Conservation (phyloP, 495 filamentous ascomycete genomes). For the Talaromyces liani region DNA sequence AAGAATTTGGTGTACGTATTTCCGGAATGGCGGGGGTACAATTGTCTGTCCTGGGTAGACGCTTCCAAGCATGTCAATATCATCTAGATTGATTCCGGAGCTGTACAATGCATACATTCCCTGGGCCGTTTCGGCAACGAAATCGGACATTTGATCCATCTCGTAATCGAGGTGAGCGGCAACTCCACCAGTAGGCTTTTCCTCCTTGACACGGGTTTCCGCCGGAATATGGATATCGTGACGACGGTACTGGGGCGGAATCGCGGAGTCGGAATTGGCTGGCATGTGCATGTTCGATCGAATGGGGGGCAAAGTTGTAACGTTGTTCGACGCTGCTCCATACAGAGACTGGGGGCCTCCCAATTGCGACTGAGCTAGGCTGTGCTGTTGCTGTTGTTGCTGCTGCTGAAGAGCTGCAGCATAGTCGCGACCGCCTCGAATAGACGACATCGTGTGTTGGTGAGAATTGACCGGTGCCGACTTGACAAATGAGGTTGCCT, state of each 20-base stretch:
- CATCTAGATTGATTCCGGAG: constrained; percentile 55
- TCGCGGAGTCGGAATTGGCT: constrained; percentile 32
- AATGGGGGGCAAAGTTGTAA: constrained; percentile 33
- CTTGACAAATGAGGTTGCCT: constrained; percentile 35
- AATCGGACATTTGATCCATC: constrained; percentile 97
- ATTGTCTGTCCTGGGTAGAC: constrained; percentile 55
- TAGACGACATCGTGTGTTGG: constrained; percentile 21
- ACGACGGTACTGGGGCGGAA: constrained; percentile 38
- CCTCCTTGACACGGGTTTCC: constrained; percentile 40
- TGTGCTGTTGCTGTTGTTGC: constrained; percentile 13
- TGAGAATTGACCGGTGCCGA: constrained; percentile 33
- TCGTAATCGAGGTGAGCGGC: constrained; percentile 97
- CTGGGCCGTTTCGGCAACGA: constrained; percentile 89
- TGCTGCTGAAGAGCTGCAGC: constrained; percentile 13
- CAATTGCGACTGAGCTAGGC: constrained; percentile 1
- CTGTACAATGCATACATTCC: constrained; percentile 63
- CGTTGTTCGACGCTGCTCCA: constrained; percentile 24
- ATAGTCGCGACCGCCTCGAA: constrained; percentile 27
- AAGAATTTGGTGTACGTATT: constrained; percentile 90
- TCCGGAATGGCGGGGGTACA: constrained; percentile 75
- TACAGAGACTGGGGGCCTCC: constrained; percentile 26
- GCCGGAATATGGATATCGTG: constrained; percentile 30
- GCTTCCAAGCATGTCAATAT: constrained; percentile 71
- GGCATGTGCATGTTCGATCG: constrained; percentile 36
- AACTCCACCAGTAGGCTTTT: constrained; percentile 71